Conservation (phyloP, 2,329 filamentous ascomycete species). For the Ciborinia camelliae region DNA sequence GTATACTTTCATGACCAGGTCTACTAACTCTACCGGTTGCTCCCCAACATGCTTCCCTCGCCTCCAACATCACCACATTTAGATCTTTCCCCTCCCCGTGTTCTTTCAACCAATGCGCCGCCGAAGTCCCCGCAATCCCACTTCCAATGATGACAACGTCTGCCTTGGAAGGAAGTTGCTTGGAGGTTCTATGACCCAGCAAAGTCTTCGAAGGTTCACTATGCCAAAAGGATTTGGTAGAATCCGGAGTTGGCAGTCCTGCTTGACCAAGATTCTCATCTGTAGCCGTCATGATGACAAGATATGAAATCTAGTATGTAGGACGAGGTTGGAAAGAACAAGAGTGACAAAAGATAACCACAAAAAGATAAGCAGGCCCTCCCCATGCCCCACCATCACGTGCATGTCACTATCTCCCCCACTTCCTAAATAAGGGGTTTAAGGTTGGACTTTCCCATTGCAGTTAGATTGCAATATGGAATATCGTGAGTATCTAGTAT, state of each 20-base stretch:
- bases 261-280: constrained; percentile 24
- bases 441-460: neutral
- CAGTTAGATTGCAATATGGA: neutral
- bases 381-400: constrained; percentile 4
- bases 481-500: neutral
- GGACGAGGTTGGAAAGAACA: neutral
- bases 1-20: neutral
- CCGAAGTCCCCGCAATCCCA: constrained; percentile 73
- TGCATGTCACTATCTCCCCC: constrained; percentile 4
- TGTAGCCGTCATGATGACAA: neutral
- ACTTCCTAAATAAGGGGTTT: neutral
- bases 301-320: neutral
- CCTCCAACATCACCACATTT: constrained; percentile 70
- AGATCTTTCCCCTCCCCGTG: constrained; percentile 43
- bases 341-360: neutral
- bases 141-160: constrained; percentile 72
- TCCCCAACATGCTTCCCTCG: constrained; percentile 75
- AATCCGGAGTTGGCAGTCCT: constrained; percentile 55
- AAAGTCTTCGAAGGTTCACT: constrained; percentile 61
- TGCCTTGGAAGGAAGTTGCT: constrained; percentile 56
- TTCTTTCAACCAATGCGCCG: constrained; percentile 58
- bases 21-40: constrained; percentile 72
- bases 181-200: constrained; percentile 64
- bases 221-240: constrained; percentile 72
- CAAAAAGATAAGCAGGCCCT: neutral